Evolutionary conservation across 371 early-diverging fungal genomes (phyloP).

Genomic region (Syncephalastrum racemosum): DNA sequence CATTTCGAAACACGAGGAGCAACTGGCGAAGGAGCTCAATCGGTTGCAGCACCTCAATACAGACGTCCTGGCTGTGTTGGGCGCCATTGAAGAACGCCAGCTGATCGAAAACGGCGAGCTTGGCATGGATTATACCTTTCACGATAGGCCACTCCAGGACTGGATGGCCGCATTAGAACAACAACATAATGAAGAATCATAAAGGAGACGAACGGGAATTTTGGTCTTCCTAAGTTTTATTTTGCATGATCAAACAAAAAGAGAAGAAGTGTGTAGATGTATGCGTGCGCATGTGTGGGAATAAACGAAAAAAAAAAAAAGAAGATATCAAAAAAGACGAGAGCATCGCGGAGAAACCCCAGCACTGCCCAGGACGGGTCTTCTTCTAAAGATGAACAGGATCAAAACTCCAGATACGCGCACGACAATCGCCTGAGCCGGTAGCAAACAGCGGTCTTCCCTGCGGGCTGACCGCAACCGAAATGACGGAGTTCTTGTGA

Average conservation of each 20-base stretch:
- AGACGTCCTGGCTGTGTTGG: background rate
- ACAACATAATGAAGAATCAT: too few species aligned
- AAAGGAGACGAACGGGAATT: too few species aligned
- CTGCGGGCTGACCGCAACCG: constrained; percentile 82
- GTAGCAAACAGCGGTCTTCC: constrained; percentile 89
- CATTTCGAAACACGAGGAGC: constrained; percentile 1
- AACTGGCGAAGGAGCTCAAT: background rate
- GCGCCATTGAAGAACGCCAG: constrained; percentile 8
- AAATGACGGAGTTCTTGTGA: constrained; percentile 98
- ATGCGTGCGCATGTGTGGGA: background rate
- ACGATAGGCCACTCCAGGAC: constrained; percentile 8
- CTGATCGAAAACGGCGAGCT: constrained; percentile 8
- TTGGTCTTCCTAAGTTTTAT: too few species aligned
- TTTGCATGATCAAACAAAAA: too few species aligned
- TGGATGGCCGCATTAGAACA: constrained; percentile 4
- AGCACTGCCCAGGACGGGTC: too few species aligned
- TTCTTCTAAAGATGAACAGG: constrained; percentile 14
- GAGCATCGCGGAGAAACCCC: too few species aligned
- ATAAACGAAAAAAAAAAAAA: background rate
- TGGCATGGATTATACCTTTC: constrained; percentile 10
- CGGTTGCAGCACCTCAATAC: constrained; percentile 2
- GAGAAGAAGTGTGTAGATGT: too few species aligned
- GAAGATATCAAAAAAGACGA: background rate
- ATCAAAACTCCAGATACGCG: constrained; percentile 89
- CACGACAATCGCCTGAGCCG: constrained; percentile 93